Conservation (phyloP, 2,329 filamentous ascomycete species). For the Hawksworthiomyces lignivorus region DNA sequence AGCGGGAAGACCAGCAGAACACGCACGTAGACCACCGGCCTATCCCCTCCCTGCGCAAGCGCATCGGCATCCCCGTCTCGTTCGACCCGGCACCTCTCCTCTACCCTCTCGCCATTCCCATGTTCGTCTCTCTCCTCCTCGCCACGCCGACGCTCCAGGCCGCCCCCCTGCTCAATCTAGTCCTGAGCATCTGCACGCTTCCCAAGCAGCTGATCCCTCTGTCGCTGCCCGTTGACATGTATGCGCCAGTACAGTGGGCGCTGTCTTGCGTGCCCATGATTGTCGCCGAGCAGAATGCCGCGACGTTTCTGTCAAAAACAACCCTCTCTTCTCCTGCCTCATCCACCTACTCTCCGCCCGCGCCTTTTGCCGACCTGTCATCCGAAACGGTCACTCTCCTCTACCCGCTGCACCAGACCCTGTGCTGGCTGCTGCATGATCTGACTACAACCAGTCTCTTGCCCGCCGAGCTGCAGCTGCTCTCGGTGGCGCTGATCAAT, state of each 20-base stretch:
- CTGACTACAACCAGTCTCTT: constrained; percentile 85
- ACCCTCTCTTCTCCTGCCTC: background rate
- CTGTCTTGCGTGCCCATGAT: constrained; percentile 64
- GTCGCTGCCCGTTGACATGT: constrained; percentile 45
- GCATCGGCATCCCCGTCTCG: constrained; percentile 55
- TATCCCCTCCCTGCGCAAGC: constrained; percentile 26
- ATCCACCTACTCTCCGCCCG: background rate
- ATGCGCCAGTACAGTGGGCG: constrained; percentile 69
- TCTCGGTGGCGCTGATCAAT: constrained; percentile 77
- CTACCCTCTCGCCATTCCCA: constrained; percentile 71
- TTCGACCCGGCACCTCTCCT: constrained; percentile 90
- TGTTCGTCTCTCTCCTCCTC: constrained; percentile 70
- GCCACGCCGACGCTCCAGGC: constrained; percentile 55
- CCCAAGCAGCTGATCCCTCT: constrained; percentile 67
- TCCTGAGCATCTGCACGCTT: constrained; percentile 72
- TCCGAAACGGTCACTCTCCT: constrained; percentile 33
- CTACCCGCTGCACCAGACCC: constrained; percentile 75
- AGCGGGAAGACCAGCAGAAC: too few species aligned
- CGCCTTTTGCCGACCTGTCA: constrained; percentile 11
- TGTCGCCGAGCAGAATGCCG: constrained; percentile 28
- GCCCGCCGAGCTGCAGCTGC: constrained; percentile 76
- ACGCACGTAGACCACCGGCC: too few species aligned
- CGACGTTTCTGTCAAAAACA: constrained; percentile 24
- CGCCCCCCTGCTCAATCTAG: constrained; percentile 48
- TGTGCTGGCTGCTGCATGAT: constrained; percentile 66